These are phyloP conservation scores for Pseudonectria foliicola DNA, from an alignment of 2,329 filamentous ascomycete genomes.

Conservation along the genomic window DNA sequence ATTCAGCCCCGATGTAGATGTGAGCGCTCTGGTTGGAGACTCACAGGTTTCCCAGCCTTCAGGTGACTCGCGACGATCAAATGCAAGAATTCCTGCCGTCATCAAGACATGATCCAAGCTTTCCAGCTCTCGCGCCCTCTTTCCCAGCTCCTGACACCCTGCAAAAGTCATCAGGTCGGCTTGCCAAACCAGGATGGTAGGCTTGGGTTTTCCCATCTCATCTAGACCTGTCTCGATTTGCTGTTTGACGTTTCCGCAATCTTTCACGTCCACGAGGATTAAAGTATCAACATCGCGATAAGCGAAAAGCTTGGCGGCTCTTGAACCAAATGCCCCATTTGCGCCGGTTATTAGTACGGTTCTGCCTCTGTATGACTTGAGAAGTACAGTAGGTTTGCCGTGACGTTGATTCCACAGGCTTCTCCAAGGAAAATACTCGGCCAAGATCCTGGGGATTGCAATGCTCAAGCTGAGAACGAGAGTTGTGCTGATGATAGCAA, in stretches of 20 bases:
- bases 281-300: slow-evolving; percentile 26
- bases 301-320: slow-evolving; percentile 30
- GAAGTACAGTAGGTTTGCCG: slow-evolving; percentile 26
- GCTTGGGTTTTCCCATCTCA: slow-evolving; percentile 16
- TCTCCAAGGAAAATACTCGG: slow-evolving; percentile 30
- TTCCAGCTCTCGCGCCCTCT: slow-evolving; percentile 20
- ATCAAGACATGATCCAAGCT: slow-evolving; percentile 29
- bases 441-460: slow-evolving; percentile 25
- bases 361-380: slow-evolving; percentile 29
- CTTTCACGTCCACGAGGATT: slow-evolving; percentile 29
- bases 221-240: slow-evolving; percentile 26
- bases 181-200: slow-evolving; percentile 29
- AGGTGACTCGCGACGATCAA: slow-evolving; percentile 28
- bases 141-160: slow-evolving; percentile 26
- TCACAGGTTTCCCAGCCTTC: slow-evolving; percentile 33
- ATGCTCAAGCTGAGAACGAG: slow-evolving; percentile 17
- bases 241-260: slow-evolving; percentile 25
- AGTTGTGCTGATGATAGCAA: slow-evolving; percentile 9
- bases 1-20: neutral
- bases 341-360: slow-evolving; percentile 30
- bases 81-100: slow-evolving; percentile 31
- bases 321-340: slow-evolving; percentile 29
- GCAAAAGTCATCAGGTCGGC: slow-evolving; percentile 30
- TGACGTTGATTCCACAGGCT: slow-evolving; percentile 25
- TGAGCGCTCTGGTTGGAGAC: slow-evolving; percentile 2